phyloP scores from a whole-genome alignment of 352 stramenopile species.

The Globisporangium solare region DNA sequence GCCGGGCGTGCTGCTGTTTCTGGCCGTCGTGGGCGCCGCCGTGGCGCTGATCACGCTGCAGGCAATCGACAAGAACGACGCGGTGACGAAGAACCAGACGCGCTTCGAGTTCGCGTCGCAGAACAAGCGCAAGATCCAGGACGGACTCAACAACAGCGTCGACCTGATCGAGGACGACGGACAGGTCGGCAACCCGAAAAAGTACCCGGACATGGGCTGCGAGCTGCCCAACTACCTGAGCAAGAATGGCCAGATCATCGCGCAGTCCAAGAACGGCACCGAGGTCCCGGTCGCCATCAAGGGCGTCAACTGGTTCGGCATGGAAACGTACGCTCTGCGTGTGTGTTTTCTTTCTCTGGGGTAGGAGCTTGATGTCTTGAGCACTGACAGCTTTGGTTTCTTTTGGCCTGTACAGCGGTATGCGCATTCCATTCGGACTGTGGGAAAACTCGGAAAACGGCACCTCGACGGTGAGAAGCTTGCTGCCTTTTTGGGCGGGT shows the following conservation, averaged over 20 bases:
- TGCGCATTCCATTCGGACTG: constrained; percentile 55
- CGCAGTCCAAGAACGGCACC: constrained; percentile 34
- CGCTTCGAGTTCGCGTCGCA: constrained; percentile 12
- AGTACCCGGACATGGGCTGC: constrained; percentile 21
- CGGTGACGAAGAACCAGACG: constrained; percentile 6
- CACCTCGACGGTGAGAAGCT: constrained; percentile 35
- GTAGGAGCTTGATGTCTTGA: neutral
- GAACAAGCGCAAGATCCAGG: constrained; percentile 25
- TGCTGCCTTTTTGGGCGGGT: too few species aligned
- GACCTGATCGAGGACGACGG: constrained; percentile 9
- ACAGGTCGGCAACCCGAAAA: constrained; percentile 22
- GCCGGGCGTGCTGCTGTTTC: constrained; percentile 10
- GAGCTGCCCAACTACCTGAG: constrained; percentile 24
- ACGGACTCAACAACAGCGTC: constrained; percentile 19
- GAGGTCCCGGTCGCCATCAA: constrained; percentile 54
- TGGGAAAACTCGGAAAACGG: constrained; percentile 72
- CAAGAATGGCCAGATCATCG: constrained; percentile 21
- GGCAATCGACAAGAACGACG: constrained; percentile 6
- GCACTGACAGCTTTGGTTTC: neutral
- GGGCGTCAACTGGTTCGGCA: constrained; percentile 74
- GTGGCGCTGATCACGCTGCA: constrained; percentile 12
- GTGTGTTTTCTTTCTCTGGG: neutral
- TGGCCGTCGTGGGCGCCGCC: constrained; percentile 9
- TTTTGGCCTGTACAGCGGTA: constrained; percentile 9
- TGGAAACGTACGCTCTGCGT: constrained; percentile 43